phyloP scores from a whole-genome alignment of 495 filamentous ascomycete genomes.

The Neurospora pannonica region DNA sequence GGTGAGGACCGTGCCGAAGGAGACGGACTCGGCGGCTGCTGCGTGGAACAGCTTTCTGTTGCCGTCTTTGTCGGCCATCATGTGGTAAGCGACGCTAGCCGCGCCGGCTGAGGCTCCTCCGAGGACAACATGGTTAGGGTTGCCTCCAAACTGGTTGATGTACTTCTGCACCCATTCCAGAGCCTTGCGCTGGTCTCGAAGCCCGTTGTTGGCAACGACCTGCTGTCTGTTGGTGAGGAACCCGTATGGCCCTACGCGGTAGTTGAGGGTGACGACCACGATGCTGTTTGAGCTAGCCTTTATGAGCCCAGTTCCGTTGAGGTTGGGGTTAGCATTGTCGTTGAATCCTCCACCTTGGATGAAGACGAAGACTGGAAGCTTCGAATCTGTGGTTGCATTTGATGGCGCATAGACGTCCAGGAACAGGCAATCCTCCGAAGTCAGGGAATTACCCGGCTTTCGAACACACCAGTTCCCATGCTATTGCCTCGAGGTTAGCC shows the following conservation, averaged over 20 bases:
- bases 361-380: conserved; percentile 58
- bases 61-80: conserved; percentile 43
- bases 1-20: conserved; percentile 52
- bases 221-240: conserved; percentile 55
- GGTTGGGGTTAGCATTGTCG: conserved; percentile 48
- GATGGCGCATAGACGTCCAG: conserved; percentile 59
- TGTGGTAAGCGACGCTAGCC: conserved; percentile 50
- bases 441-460: conserved; percentile 29
- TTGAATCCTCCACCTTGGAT: conserved; percentile 66
- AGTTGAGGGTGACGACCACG: conserved; percentile 63
- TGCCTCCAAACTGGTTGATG: conserved; percentile 59
- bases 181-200: conserved; percentile 58
- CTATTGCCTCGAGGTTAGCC: conserved; percentile 20
- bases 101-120: conserved; percentile 60
- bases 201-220: conserved; percentile 50
- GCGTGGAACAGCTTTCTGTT: conserved; percentile 45
- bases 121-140: conserved; percentile 58
- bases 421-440: conserved; percentile 61
- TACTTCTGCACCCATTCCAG: conserved; percentile 58
- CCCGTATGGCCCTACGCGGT: conserved; percentile 60
- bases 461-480: conserved; percentile 40
- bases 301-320: conserved; percentile 53
- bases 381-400: conserved; percentile 32
- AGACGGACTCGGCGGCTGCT: conserved; percentile 55
- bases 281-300: conserved; percentile 46